Evolutionary conservation across 2,329 filamentous ascomycete genomes (phyloP).

Genomic region (Venturia aucupariae): DNA sequence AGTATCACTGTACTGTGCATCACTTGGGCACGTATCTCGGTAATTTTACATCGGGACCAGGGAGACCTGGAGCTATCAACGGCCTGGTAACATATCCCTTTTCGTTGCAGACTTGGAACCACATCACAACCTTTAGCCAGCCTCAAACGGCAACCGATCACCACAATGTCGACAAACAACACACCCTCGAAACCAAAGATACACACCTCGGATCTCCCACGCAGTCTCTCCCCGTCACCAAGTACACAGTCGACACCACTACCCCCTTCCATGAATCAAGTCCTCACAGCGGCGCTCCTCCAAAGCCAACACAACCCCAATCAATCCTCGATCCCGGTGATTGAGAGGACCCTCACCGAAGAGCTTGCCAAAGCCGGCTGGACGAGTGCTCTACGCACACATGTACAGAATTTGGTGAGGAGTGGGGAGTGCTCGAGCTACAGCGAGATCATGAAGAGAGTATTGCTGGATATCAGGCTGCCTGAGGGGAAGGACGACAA

Average conservation of each 20-base stretch:
- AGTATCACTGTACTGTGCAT: too few relatives aligned
- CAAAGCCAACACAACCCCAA: conserved; percentile 34
- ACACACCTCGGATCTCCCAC: conserved; percentile 13
- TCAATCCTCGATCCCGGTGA: conserved; percentile 42
- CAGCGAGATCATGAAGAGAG: conserved; percentile 45
- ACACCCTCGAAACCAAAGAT: conserved; percentile 12
- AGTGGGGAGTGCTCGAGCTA: conserved; percentile 48
- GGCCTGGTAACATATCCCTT: not conserved
- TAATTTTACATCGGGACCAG: too few relatives aligned
- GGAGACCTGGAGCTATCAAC: not conserved
- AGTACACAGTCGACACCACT: conserved; percentile 22
- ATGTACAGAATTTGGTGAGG: conserved; percentile 48
- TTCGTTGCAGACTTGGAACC: not conserved
- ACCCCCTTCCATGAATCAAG: conserved; percentile 13
- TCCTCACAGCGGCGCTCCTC: conserved; percentile 30
- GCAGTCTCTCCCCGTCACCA: conserved; percentile 20
- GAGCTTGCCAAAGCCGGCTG: conserved; percentile 50
- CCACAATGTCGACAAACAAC: not conserved
- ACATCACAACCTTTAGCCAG: not conserved
- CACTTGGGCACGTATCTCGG: not conserved
- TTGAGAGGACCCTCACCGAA: conserved; percentile 45
- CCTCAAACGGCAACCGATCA: not conserved
- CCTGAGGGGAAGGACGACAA: conserved; percentile 20
- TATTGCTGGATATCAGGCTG: conserved; percentile 29
- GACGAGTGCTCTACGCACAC: conserved; percentile 45